Evolutionary conservation across 2,329 filamentous ascomycete species (phyloP).

Genomic region (Nigrospora sphaerica): DNA sequence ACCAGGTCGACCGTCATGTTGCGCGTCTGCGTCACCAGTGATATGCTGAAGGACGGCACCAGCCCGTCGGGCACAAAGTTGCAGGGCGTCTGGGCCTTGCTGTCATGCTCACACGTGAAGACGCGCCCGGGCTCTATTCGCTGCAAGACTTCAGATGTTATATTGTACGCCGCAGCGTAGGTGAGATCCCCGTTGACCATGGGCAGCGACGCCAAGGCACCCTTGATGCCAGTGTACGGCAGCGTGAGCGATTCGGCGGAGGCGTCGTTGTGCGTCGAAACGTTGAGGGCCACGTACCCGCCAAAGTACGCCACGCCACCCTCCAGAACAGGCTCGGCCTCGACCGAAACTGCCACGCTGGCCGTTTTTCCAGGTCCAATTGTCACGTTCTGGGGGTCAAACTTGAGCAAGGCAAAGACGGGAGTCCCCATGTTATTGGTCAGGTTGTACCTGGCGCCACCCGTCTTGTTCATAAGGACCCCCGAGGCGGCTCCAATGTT

Average conservation of each 20-base stretch:
- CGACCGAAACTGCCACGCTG: background rate
- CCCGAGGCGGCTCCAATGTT: background rate
- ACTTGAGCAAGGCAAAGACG: background rate
- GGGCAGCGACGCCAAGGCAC: background rate
- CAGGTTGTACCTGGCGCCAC: background rate
- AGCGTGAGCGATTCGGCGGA: background rate
- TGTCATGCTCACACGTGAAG: background rate
- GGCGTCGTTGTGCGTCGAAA: background rate
- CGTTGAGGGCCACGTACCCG: background rate
- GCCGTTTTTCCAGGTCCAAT: background rate
- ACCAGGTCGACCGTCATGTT: background rate
- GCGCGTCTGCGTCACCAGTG: background rate
- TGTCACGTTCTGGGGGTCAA: background rate
- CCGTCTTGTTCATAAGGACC: background rate
- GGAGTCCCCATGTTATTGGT: background rate
- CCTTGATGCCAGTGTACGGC: background rate
- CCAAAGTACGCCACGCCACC: background rate
- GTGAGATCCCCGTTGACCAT: background rate
- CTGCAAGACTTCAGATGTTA: background rate
- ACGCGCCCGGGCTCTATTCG: background rate
- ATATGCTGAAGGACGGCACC: background rate
- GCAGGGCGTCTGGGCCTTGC: background rate
- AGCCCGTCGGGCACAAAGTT: background rate
- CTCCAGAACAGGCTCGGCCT: background rate
- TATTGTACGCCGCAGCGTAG: background rate